These are phyloP conservation scores for Vigna radiata DNA, from an alignment of 306 rosid species.

Conservation along the genomic window DNA sequence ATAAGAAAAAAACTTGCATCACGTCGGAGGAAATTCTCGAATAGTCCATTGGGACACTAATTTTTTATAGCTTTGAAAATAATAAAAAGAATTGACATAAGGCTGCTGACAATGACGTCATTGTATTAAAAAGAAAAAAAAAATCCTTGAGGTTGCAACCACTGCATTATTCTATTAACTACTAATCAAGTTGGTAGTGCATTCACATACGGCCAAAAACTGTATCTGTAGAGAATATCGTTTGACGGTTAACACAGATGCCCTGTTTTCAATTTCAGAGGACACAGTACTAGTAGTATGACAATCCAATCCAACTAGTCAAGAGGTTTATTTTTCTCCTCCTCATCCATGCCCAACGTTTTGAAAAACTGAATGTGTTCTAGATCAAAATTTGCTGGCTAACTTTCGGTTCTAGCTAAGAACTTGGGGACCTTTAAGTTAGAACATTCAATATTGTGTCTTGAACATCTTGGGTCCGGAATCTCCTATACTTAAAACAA, in stretches of 20 bases:
- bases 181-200: constrained; percentile 23
- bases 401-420: no score
- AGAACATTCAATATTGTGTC: no score
- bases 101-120: constrained; percentile 36
- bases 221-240: constrained; percentile 24
- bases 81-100: not conserved
- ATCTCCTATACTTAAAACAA: no score
- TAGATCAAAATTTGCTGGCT: no score
- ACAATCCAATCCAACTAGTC: constrained; percentile 40
- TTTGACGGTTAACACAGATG: constrained; percentile 15
- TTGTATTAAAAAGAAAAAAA: not conserved
- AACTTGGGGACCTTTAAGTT: no score
- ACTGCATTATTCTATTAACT: constrained; percentile 15
- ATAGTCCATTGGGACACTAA: not conserved
- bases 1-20: not conserved
- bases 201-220: constrained; percentile 43
- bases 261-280: constrained; percentile 32
- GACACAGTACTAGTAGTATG: not conserved
- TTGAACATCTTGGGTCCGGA: no score
- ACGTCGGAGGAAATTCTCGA: not conserved
- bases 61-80: not conserved
- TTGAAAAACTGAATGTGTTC: not conserved
- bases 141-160: not conserved
- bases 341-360: constrained; percentile 8
- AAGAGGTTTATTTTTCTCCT: not conserved